Evolutionary conservation across 495 filamentous ascomycete species (phyloP), one percentile per base, ranked within the genome.

Genomic region (Podospora bellae-mahoneyi): DNA sequence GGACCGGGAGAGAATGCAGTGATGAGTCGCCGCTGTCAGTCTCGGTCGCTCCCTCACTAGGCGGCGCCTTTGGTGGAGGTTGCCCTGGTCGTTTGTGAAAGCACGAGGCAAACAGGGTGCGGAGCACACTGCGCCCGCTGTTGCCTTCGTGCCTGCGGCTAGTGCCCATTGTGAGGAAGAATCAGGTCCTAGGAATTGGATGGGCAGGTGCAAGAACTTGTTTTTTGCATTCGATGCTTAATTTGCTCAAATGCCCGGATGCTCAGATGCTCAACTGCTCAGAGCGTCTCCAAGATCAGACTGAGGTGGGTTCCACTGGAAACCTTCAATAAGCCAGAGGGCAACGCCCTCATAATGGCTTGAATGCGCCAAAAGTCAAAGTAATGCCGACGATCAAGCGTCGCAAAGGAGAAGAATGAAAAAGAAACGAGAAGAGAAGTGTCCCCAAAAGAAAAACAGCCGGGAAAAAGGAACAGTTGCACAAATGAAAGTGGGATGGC

Each of bases 31-130:
- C 68, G 73, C 69, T 71, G 16, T 74, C 74, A 23, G 72, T 75
- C 66, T 70, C 75, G 27, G 66, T 68, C 48, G 72, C 58, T 61
- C 62, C 65, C 48, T 74, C 66, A 44, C 53, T 62, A 26, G 57
- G 64, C 30, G 58, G 56, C 32, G 72, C 65, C 60, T 74, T 74
- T 66, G 64, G 13, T 0, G 59, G 64, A 32, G 62, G 15, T 34
- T 62, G 69, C 20, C 55, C 62, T 48, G 65, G 58, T 60, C 72
- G 64, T 28, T 71, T 72, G 48, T 73, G 70, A 68, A 77, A 73
- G 63, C 75, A 77, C 0, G 74, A 72, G 34, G 59, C 66, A 65
- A 77, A 73, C 60, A 76, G 60, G 19, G 56, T 54, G 23, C 61
- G 66, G 26, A 34, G 13, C 39, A 48, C 39, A 16, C 39, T 48